Base-by-base conservation (phyloP, 305 asterid genomes). In the Fraxinus nigra region DNA sequence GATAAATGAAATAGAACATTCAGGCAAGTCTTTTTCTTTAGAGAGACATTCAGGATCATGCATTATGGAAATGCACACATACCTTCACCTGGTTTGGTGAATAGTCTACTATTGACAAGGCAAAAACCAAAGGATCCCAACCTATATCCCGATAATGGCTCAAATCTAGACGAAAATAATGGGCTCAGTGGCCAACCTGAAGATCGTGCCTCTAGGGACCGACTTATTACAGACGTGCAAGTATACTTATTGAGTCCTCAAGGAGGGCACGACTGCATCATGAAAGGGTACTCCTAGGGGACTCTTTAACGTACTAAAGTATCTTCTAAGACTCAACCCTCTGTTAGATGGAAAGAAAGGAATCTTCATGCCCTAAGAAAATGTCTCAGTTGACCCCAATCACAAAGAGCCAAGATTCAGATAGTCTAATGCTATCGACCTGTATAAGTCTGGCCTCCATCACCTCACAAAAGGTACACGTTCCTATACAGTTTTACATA, bases 1-100 rank as follows among this genome's bases (percentile, higher is more conserved):
- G 85, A 61, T 79, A 32, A 83, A 8, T 70, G 75, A 70, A 32
- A 5, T 32, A 70, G 43, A 32, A 30, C 43, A 70, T 70, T 70
- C 38, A 70, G 75, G 11, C 22, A 1, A 32, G 38, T 32, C 75
- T 67, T 24, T 24, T 14, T 16, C 11, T 32, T 24, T 24, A 24
- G 13, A 54, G 70, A 61, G 4, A 22, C 30, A 61, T 48, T 48
- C 59, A 48, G 16, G 32, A 61, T 20, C 32, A 22, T 22, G 70
- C 70, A 61, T 54, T n/a, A 20, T 0, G 26, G 26, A 54, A 5
- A 20, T 54, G 65, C 65, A 18, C 24, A 20, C 69, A 59, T 59
- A 20, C 0, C 30, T 7, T 20, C 69, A 59, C 13, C 69, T 20
- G 28, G 69, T 18, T 59, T 20, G 30, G 24, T 56, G 67, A 56